A percentile compares a stretch with the other conserved stretches of the same genome.
phyloP scores from a whole-genome alignment of 345 rosid genomes.

The Mangifera indica region DNA sequence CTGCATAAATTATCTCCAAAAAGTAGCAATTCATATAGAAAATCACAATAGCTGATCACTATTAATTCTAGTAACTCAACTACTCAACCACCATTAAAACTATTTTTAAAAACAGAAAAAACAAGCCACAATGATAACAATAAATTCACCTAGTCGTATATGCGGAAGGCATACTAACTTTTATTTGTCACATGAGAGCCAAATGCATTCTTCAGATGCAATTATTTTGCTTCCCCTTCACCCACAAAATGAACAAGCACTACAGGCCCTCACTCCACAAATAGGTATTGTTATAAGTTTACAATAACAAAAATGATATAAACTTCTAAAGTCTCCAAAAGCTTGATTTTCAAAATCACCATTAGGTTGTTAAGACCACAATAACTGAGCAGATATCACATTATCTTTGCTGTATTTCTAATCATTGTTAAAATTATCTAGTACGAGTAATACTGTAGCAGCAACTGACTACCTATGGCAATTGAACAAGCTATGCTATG shows the following conservation, averaged over 20 bases:
- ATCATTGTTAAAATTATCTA: not conserved
- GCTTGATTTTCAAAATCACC: not conserved
- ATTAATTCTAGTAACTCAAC: conserved; percentile 11
- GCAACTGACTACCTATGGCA: not conserved
- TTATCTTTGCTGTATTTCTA: not conserved
- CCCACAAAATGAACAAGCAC: not conserved
- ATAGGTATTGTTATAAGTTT: not conserved
- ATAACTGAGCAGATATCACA: not conserved
- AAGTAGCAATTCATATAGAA: not conserved
- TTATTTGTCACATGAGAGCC: not conserved
- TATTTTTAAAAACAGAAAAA: not conserved
- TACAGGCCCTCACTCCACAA: not conserved
- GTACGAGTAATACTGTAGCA: not conserved
- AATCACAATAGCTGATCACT: not conserved
- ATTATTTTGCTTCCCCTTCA: conserved; percentile 1
- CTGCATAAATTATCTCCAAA: conserved; percentile 2
- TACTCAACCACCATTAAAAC: conserved; percentile 11
- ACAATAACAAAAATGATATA: not conserved
- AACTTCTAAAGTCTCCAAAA: not conserved
- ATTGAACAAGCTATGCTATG: not conserved
- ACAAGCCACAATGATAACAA: not conserved
- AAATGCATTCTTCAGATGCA: not conserved
- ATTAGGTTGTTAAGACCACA: not conserved
- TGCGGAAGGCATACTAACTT: not conserved
- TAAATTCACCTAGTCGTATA: not conserved